Evolutionary conservation across 768 basidiomycete species (phyloP), one percentile per base, ranked within the genome.

Genomic region (Udeniomyces megalosporus): DNA sequence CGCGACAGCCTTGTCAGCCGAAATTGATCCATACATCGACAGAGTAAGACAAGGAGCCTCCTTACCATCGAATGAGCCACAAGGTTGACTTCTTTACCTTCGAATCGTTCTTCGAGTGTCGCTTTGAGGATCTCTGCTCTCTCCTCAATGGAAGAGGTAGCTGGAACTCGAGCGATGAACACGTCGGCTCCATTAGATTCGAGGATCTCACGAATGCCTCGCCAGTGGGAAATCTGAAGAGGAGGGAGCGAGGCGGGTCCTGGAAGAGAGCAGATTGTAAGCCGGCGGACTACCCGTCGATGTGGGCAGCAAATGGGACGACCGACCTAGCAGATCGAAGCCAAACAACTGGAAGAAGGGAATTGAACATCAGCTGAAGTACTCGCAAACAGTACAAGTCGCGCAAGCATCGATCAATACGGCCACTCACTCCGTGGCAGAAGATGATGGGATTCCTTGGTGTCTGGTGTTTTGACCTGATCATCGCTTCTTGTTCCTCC

Each of bases 201-300:
- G 7, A 99, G 78, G 20, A 86, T 90, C 71, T 96, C 88, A 69
- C 86, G 84, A 66, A 99, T 93, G 7, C 95, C 95, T 42, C 93
- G 81, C 95, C 95, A 99, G 72, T 99, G 91, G 2, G 85, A 79
- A 46, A 99, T 88, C 69, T 91, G 83, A 20, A 96, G 68, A 4
- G 88, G 14, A 84, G 82, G 61, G 84, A 86, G 49, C 84, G 75
- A 2, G 80, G 72, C 68, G 8, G 73, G 73, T 20, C 71, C 69
- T n/a, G n/a, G n/a, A n/a, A n/a, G n/a, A n/a, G n/a, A n/a, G n/a
- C n/a, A n/a, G n/a, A n/a, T n/a, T n/a, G n/a, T n/a, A n/a, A n/a
- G n/a, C n/a, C n/a, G n/a, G n/a, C n/a, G n/a, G n/a, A n/a, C n/a
- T n/a, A n/a, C n/a, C n/a, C n/a, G n/a, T n/a, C n/a, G n/a, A n/a